These are phyloP conservation scores for Metarhizium humberi DNA, from an alignment of 2,329 filamentous ascomycete genomes.

Conservation along the genomic window DNA sequence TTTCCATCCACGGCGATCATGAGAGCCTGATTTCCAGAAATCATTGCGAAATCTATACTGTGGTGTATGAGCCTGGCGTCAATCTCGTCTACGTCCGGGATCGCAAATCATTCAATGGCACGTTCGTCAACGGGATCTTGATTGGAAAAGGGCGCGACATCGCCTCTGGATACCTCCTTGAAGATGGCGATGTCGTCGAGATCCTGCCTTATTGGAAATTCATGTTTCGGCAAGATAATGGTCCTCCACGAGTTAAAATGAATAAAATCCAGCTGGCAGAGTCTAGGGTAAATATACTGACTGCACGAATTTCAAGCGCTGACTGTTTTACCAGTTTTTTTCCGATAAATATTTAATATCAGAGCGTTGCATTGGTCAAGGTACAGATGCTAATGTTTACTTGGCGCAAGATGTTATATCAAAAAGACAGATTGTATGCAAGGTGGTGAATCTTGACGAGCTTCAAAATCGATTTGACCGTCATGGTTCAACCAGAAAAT, in stretches of 20 bases:
- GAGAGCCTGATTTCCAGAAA: conserved; percentile 37
- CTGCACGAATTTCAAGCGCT: not conserved
- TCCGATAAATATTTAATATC: conserved; percentile 23
- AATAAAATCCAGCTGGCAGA: conserved; percentile 22
- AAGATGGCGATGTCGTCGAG: conserved; percentile 39
- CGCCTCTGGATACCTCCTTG: conserved; percentile 36
- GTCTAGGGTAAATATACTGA: conserved; percentile 17
- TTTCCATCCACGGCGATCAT: conserved; percentile 27
- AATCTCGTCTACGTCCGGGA: conserved; percentile 47
- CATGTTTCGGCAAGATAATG: conserved; percentile 19
- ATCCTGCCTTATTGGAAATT: conserved; percentile 30
- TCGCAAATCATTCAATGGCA: conserved; percentile 43
- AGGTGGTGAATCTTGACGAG: conserved; percentile 45
- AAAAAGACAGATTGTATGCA: conserved; percentile 57
- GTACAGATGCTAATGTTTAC: conserved; percentile 27
- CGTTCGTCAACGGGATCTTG: conserved; percentile 36
- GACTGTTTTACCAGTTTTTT: conserved; percentile 16
- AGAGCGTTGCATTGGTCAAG: conserved; percentile 26
- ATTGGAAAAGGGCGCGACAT: conserved; percentile 30
- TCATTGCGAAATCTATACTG: conserved; percentile 46
- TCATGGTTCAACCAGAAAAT: conserved; percentile 25
- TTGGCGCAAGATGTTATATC: conserved; percentile 36
- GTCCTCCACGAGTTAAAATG: conserved; percentile 12
- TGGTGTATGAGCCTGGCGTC: conserved; percentile 36
- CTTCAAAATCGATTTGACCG: conserved; percentile 15